Conservation (phyloP, 2,329 filamentous ascomycete genomes). For the Fusarium palustre region DNA sequence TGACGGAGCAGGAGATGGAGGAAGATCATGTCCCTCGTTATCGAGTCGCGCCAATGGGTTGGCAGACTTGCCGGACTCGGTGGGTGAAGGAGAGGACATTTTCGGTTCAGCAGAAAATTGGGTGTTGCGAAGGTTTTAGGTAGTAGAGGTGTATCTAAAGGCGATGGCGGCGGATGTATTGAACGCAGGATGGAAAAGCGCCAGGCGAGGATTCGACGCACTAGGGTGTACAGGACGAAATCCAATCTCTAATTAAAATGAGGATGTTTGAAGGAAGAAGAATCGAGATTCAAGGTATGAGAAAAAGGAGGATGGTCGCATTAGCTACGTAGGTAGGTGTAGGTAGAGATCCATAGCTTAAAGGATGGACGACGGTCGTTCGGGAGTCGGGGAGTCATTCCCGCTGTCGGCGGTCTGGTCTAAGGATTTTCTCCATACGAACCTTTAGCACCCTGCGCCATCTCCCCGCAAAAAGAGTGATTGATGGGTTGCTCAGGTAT, state of each 20-base stretch:
- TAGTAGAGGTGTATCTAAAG: background rate
- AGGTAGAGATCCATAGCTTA: constrained; percentile 5
- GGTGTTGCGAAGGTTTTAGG: constrained; percentile 4
- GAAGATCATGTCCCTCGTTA: constrained; percentile 84
- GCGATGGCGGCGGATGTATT: constrained; percentile 12
- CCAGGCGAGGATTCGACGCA: constrained; percentile 1
- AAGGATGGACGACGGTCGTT: constrained; percentile 23
- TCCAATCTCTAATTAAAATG: constrained; percentile 1
- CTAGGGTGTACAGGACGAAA: background rate
- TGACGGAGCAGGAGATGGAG: constrained; percentile 92
- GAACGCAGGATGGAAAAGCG: constrained; percentile 3
- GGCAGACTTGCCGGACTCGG: constrained; percentile 50
- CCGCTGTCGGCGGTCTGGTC: constrained; percentile 45
- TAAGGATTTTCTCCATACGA: constrained; percentile 15
- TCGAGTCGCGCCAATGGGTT: constrained; percentile 72
- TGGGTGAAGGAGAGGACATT: constrained; percentile 44
- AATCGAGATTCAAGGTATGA: constrained; percentile 15
- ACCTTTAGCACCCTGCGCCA: background rate
- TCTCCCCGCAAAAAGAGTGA: constrained; percentile 28
- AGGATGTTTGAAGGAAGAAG: constrained; percentile 18
- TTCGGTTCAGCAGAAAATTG: background rate
- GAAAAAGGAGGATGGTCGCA: constrained; percentile 21
- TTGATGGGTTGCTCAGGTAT: background rate
- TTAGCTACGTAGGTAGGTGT: constrained; percentile 22
- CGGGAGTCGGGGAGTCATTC: constrained; percentile 48